These are phyloP conservation scores for Metschnikowia cubensis DNA, from an alignment of 805 yeast species.

Conservation along the genomic window DNA sequence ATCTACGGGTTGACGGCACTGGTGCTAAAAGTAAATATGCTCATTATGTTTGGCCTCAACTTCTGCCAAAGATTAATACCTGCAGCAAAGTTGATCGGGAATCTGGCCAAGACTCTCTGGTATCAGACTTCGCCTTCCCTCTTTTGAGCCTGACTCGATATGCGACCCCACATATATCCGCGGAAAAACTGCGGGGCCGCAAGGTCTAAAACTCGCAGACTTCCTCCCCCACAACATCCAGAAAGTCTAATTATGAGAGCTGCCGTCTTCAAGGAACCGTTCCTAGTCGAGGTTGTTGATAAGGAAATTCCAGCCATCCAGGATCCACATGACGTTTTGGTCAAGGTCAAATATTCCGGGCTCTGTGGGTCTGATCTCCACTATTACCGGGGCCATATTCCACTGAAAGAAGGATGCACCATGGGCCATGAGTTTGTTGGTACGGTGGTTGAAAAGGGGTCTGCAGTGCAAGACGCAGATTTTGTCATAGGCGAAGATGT, in stretches of 20 bases:
- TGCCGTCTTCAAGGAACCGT: slow-evolving; percentile 45
- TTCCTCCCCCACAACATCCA: not conserved
- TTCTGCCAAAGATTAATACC: not conserved
- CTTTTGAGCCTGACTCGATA: not conserved
- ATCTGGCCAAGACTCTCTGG: not conserved
- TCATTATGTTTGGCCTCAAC: slow-evolving; percentile 1
- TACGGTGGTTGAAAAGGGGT: slow-evolving; percentile 38
- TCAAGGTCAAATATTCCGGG: slow-evolving; percentile 46
- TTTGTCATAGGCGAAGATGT: slow-evolving; percentile 46
- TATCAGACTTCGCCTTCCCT: not conserved
- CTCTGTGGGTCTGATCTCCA: slow-evolving; percentile 56
- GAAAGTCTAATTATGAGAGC: slow-evolving; percentile 39
- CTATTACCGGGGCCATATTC: slow-evolving; percentile 49
- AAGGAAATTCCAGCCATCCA: slow-evolving; percentile 39
- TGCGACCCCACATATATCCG: not conserved
- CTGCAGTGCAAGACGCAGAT: slow-evolving; percentile 19
- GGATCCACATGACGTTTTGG: slow-evolving; percentile 40
- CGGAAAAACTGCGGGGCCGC: slow-evolving; percentile 4
- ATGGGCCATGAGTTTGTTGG: slow-evolving; percentile 55
- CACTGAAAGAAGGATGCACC: slow-evolving; percentile 31
- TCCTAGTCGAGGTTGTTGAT: slow-evolving; percentile 34
- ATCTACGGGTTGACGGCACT: slow-evolving; percentile 14
- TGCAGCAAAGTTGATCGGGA: not conserved
- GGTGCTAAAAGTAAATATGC: slow-evolving; percentile 13
- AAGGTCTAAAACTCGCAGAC: not conserved